Base-by-base conservation (phyloP, 805 yeast species). In the Saturnispora bothae region DNA sequence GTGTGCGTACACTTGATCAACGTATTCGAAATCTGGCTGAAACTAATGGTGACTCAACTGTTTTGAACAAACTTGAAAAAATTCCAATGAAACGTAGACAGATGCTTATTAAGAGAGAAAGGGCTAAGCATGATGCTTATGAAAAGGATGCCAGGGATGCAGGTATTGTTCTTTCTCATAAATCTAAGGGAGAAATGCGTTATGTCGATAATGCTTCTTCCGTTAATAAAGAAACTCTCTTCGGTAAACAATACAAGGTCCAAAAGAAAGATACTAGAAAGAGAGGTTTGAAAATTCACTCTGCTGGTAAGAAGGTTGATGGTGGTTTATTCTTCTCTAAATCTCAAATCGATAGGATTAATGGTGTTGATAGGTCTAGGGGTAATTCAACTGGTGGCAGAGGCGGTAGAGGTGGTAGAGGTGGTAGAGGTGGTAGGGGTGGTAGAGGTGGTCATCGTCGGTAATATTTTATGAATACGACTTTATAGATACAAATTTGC, bases 31-130 rank as follows among this genome's bases (percentile, higher is more conserved):
- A 62, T 9, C 44, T 75, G 2, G 67, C 83, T 0, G 48, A 64
- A 5, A 53, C 64, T 0, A 68, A 69, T 42, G 79, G 69, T 13
- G 41, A 40, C 28, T 14, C 23, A 16, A 57, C 53, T 21, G 56
- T 53, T 20, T 60, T 60, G 27, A 52, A 49, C 48, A 71, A 62
- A 38, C 57, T 79, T 26, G 92, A 83, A 47, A 82, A 77, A 36
- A 83, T 85, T 74, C 95, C 97, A 16, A 88, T 92, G 86, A 57
- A 71, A 15, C 75, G 85, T 66, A 70, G 96, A 40, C 83, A 82
- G 52, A 95, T 95, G 3, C 81, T 88, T 78, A 64, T 83, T 19
- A 18, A 20, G 19, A 18, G 33, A n/a, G 36, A 26, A n/a, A 26
- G 28, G 15, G 28, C 28, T n/a, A 26, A 26, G 15, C 28, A 26